Evolutionary conservation across 75 land plant genomes (phyloP), one percentile per base, ranked within the genome.

Genomic region (Chamaecyparis obtusa): DNA sequence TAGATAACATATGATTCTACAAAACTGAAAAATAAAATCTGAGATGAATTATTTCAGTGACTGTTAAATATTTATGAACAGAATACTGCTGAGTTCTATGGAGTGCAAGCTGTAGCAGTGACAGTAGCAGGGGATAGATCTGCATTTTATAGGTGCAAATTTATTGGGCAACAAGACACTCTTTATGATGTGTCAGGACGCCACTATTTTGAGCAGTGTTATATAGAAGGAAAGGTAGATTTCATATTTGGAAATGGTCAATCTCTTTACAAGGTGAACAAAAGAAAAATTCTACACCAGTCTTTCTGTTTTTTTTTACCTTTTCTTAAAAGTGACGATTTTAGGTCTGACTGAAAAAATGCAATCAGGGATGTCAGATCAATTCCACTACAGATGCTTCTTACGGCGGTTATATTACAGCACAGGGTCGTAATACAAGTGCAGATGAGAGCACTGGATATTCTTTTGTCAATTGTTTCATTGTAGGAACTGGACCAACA

Each of bases 121-220:
- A 75, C 92, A 9, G 88, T 95, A 8, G 88, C 96, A 9, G 97
- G 97, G 36, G 90, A 93, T 33, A 93, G 88, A 51, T 94, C 95
- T 32, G 89, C 95, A 33, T 94, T 96, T 64, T 95, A 95, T 84
- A 90, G 91, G 39, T 96, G 97, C 75, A 87, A 86, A n/a, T 95
- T 96, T 85, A 92, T 90, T 84, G 96, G 96, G 1, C 6, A 44
- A 32, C 95, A 94, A 88, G 95, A 93, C 87, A 94, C 95, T 1
- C 89, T 94, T 32, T 93, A 85, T 32, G 94, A 94, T 60, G 87
- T 89, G 82, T 87, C 44, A 24, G 94, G 94, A 69, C 90, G 85
- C 83, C 95, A 94, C 60, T 94, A 90, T 82, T 94, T 90, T 90
- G 88, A 88, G 15, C 82, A 89, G 21, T 94, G 94, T 88, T 91